Evolutionary conservation across 192 early-diverging fungal species (phyloP), one percentile per base, ranked within the genome.

Genomic region (Backusella mclennaniae): DNA sequence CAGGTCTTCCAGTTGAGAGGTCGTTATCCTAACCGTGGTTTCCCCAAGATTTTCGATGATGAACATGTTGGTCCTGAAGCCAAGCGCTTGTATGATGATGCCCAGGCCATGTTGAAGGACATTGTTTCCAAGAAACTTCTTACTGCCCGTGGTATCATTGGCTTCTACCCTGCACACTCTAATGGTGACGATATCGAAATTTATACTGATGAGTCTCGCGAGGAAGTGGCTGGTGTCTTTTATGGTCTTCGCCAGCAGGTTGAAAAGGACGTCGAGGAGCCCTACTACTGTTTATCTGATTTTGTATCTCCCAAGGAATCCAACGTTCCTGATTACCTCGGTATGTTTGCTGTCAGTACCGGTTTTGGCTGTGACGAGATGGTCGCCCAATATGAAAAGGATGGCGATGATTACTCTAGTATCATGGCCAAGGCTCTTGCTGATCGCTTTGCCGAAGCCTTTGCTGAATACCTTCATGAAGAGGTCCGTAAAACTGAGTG

Each of bases 391-490:
- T 96, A 92, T 77, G 90, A 94, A 69, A 83, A 82, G 1, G 90
- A 92, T 66, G 92, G 93, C 73, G 96, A 98, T 84, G 96, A 98
- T 84, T 98, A 95, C 85, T 89, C 85, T 36, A 89, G 91, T 67
- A 98, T 98, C 79, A 96, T 98, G 96, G 90, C 93, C 77, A 98
- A 98, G 84, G 95, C 96, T 1, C 85, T 98, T 35, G 96, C 96
- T 6, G 96, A 98, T 82, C 94, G 96, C 76, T 84, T 98, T 66
- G 96, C 95, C 1, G 96, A 98, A 80, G 96, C 95, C 0, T 88
- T 96, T 76, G 95, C 96, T 9, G 96, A 98, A 80, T 87, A 91
- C 71, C 80, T 98, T 49, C 96, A 98, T 82, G 93, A 95, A 75
- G 90, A 94, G 75, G 90, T 97, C 70, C 92, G 96, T n/a, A 92